These are phyloP conservation scores for Cryptosporidium ubiquitum DNA, from an alignment of 169 alveolate genomes.

Conservation along the genomic window DNA sequence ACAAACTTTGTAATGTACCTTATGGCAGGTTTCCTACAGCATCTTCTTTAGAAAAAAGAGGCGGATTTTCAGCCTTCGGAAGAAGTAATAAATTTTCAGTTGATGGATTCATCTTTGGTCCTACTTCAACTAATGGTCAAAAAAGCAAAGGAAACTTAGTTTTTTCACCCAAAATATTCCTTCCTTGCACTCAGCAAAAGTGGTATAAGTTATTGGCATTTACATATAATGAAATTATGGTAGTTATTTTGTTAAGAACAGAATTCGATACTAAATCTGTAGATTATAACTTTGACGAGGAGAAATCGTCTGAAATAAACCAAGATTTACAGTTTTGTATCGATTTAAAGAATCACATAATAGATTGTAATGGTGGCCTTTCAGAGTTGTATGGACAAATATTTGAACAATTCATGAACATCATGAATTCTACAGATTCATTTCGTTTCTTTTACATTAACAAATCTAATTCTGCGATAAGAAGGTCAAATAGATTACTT, in stretches of 20 bases:
- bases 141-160: conserved; percentile 5
- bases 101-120: conserved; percentile 57
- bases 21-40: conserved; percentile 56
- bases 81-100: conserved; percentile 21
- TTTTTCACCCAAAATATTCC: conserved; percentile 52
- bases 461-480: conserved; percentile 37
- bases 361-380: conserved; percentile 37
- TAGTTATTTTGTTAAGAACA: neutral
- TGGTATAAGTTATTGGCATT: conserved; percentile 27
- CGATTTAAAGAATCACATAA: conserved; percentile 17
- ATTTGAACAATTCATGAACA: conserved; percentile 20
- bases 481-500: conserved; percentile 59
- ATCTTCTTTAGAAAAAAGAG: neutral
- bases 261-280: neutral
- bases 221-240: conserved; percentile 53
- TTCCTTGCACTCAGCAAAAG: neutral
- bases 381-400: neutral
- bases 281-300: neutral
- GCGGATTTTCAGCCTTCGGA: conserved; percentile 56
- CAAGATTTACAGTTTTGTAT: conserved; percentile 2
- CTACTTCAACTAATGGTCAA: neutral
- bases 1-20: conserved; percentile 58
- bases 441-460: conserved; percentile 50
- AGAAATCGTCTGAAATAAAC: neutral
- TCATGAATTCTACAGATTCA: conserved; percentile 49